phyloP scores from a whole-genome alignment of 2,329 filamentous ascomycete species.

The Apiospora aurea region DNA sequence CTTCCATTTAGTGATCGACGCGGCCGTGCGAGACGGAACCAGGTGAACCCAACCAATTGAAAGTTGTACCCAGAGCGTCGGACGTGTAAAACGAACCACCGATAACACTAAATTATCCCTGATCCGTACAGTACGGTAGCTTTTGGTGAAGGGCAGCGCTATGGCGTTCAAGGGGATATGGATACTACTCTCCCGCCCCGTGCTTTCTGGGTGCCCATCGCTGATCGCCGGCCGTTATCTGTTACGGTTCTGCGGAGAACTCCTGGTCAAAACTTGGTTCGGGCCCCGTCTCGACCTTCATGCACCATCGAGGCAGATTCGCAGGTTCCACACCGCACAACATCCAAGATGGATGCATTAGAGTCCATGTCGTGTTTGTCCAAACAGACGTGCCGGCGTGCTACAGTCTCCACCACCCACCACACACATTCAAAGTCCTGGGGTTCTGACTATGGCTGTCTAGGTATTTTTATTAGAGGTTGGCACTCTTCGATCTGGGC shows the following conservation, averaged over 20 bases:
- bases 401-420: background rate
- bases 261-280: slow-evolving; percentile 4
- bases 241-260: slow-evolving; percentile 14
- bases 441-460: background rate
- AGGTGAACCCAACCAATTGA: no score
- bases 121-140: no score
- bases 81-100: no score
- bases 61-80: no score
- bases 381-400: background rate
- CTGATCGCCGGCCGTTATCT: background rate
- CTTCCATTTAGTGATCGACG: no score
- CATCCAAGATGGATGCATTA: slow-evolving; percentile 2
- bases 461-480: background rate
- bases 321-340: background rate
- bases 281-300: slow-evolving; percentile 5
- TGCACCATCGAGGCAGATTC: background rate
- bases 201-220: slow-evolving; percentile 1
- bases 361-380: background rate
- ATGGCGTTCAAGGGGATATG: no score
- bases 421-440: background rate
- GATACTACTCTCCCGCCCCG: background rate
- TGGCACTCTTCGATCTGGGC: background rate
- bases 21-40: no score
- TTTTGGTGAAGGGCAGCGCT: no score
- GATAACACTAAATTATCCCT: no score